Evolutionary conservation across 2,329 filamentous ascomycete genomes (phyloP), one percentile per base, ranked within the genome.

Genomic region (Penicillium sp.): DNA sequence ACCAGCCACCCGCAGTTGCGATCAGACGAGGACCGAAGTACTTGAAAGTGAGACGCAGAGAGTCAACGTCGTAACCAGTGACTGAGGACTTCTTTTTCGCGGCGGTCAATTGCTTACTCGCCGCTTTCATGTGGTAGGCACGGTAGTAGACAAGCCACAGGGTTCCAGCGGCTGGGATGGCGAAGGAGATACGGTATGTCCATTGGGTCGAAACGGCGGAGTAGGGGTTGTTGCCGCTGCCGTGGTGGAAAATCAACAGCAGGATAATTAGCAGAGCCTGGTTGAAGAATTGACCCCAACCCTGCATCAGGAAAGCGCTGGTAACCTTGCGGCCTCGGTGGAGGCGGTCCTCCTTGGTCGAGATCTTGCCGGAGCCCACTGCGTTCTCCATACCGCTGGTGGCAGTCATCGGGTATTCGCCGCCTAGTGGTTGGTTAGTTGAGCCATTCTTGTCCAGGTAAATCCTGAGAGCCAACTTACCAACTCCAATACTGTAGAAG

Each of bases 261-360:
- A 96, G 81, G 53, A 96, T 74, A 69, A 98, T 96, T 62, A 98
- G 84, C 56, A 96, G 78, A 67, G 90, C 88, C 78, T 97, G 93
- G 84, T 98, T 98, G 81, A 90, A 82, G 74, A 96, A 90, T 76
- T 98, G 93, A 64, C 93, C 93, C 93, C 93, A 98, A 54, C 93
- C 93, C 78, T 98, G 93, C 93, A 98, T 97, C 77, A 98, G 78
- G 81, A 98, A 98, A 57, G 93, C 93, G 75, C 89, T 91, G 64
- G 92, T 96, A 73, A 97, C 93, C 76, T 96, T 96, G 71, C 93
- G 90, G 63, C 93, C 93, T 78, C 93, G 91, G 80, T 98, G 93
- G 52, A 98, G 87, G 73, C 93, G 91, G 74, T 98, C 93, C 53
- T 96, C 91, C 61, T 88, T 89, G 57, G 92, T 96, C 7, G 93